phyloP scores from a whole-genome alignment of 2,329 filamentous ascomycete genomes.

The Xylaria multiplex region DNA sequence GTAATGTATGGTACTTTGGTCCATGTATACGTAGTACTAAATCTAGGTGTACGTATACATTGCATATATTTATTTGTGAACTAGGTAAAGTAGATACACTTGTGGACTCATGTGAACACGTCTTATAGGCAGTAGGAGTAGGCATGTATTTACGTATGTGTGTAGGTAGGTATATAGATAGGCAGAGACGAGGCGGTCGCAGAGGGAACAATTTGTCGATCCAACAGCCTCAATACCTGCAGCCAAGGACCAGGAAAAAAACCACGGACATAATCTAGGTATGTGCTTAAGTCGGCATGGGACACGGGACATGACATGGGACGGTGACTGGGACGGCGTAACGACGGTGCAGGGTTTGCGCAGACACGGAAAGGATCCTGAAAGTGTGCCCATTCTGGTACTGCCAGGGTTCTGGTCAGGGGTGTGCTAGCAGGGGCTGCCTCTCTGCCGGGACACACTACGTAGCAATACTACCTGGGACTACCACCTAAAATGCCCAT shows the following conservation, averaged over 20 bases:
- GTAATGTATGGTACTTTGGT: constrained; percentile 26
- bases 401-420: constrained; percentile 27
- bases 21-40: background rate
- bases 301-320: constrained; percentile 14
- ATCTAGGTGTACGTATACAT: no score
- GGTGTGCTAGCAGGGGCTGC: constrained; percentile 33
- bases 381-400: constrained; percentile 19
- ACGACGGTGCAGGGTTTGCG: constrained; percentile 18
- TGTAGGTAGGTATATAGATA: background rate
- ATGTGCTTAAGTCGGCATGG: constrained; percentile 1
- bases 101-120: constrained; percentile 5
- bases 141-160: background rate
- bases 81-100: no score
- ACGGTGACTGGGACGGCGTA: constrained; percentile 3
- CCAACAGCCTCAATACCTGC: constrained; percentile 37
- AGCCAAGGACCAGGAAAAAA: constrained; percentile 25
- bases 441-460: constrained; percentile 30
- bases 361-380: constrained; percentile 34
- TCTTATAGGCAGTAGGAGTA: no score
- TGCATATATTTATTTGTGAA: no score
- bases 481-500: no score
- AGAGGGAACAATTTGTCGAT: constrained; percentile 32
- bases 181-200: constrained; percentile 27
- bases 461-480: constrained; percentile 7
- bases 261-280: background rate